Evolutionary conservation across 1,284 basidiomycete genomes (phyloP).

Genomic region (Marasmius fiardii): DNA sequence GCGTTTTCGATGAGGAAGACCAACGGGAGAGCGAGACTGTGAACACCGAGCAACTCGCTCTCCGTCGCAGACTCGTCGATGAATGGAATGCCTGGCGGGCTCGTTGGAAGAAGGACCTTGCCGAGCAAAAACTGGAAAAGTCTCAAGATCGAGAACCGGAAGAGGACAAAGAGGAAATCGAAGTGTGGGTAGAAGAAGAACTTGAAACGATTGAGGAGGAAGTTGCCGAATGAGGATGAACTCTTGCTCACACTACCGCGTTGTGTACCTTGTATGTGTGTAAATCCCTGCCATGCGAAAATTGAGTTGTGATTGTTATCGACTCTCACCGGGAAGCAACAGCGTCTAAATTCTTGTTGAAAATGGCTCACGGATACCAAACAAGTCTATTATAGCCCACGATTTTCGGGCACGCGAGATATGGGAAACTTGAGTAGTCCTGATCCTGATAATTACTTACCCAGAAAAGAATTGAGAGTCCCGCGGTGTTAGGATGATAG

Average conservation of each 20-base stretch:
- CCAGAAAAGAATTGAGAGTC: not conserved
- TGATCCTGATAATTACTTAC: not conserved
- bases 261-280: conserved; percentile 16
- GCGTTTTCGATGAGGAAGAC: conserved; percentile 95
- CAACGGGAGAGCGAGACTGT: conserved; percentile 93
- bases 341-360: conserved; percentile 16
- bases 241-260: conserved; percentile 27
- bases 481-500: not conserved
- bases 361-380: conserved; percentile 10
- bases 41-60: conserved; percentile 90
- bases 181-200: conserved; percentile 89
- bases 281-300: conserved; percentile 12
- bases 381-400: conserved; percentile 8
- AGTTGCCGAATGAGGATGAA: conserved; percentile 39
- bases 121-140: conserved; percentile 44
- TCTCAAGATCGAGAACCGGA: conserved; percentile 41
- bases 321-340: conserved; percentile 20
- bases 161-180: conserved; percentile 80
- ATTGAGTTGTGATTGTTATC: conserved; percentile 12
- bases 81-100: conserved; percentile 98
- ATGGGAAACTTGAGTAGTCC: not conserved
- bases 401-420: conserved; percentile 11
- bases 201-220: conserved; percentile 89
- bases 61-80: conserved; percentile 88
- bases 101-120: conserved; percentile 56